phyloP scores from a whole-genome alignment of 1,284 basidiomycete species.

The Puccinia triticina region DNA sequence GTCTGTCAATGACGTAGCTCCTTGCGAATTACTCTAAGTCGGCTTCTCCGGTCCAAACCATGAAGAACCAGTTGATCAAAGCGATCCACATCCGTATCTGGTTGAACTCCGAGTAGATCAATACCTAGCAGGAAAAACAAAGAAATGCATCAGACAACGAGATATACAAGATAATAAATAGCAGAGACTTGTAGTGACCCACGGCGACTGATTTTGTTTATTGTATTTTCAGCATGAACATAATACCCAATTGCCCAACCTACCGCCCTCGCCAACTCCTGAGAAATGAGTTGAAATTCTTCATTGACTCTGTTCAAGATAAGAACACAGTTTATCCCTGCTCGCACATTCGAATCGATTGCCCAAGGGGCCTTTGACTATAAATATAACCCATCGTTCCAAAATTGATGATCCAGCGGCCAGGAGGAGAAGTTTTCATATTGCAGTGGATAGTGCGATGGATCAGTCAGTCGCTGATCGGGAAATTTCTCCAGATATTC shows the following conservation, averaged over 20 bases:
- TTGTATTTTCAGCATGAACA: neutral
- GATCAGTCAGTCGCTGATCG: neutral
- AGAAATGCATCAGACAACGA: neutral
- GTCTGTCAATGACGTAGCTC: neutral
- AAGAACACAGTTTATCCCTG: neutral
- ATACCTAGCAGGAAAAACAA: neutral
- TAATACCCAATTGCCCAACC: neutral
- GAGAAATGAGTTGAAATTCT: neutral
- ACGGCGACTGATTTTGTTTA: neutral
- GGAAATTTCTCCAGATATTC: neutral
- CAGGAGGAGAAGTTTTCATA: neutral
- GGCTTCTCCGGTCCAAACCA: neutral
- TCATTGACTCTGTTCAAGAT: neutral
- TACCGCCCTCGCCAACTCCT: neutral
- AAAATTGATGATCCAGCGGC: neutral
- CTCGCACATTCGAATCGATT: neutral
- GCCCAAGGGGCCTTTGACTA: neutral
- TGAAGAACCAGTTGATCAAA: neutral
- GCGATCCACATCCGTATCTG: neutral
- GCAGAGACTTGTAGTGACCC: neutral
- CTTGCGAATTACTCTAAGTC: neutral
- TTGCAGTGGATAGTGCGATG: neutral
- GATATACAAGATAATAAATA: neutral
- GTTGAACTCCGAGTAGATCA: neutral
- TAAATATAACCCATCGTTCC: slow-evolving; percentile 4